Evolutionary conservation across 805 yeast genomes (phyloP).

Genomic region (Limtongozyma cylindracea): DNA sequence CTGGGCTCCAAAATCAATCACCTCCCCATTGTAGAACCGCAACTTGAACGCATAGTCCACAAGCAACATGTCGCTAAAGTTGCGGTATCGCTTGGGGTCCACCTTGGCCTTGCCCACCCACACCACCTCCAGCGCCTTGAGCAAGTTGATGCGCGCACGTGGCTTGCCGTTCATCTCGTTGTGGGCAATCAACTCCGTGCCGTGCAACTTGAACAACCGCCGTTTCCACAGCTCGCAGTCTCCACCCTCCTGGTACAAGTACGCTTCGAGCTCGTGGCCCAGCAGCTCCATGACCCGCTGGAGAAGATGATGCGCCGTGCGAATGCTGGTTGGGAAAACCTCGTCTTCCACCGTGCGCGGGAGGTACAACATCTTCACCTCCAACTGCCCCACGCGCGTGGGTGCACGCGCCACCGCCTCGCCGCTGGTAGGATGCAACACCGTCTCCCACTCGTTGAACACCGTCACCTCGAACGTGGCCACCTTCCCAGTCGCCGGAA

Average conservation of each 20-base stretch:
- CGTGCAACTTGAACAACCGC: slow-evolving; percentile 51
- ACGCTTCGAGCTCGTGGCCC: slow-evolving; percentile 29
- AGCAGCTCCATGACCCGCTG: too few relatives aligned
- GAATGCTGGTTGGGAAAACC: slow-evolving; percentile 44
- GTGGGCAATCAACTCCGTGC: slow-evolving; percentile 50
- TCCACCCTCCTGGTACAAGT: slow-evolving; percentile 75
- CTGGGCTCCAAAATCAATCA: slow-evolving; percentile 70
- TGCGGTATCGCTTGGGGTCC: slow-evolving; percentile 23
- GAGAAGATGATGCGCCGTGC: too few relatives aligned
- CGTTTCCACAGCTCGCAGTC: slow-evolving; percentile 56
- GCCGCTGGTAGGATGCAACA: slow-evolving; percentile 1
- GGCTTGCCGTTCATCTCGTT: slow-evolving; percentile 45
- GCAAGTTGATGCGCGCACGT: slow-evolving; percentile 50
- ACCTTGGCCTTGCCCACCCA: slow-evolving; percentile 14
- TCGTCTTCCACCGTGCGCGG: slow-evolving; percentile 38
- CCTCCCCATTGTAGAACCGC: slow-evolving; percentile 55
- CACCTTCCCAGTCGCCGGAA: slow-evolving; percentile 25
- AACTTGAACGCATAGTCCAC: slow-evolving; percentile 56
- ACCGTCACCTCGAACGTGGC: slow-evolving; percentile 29
- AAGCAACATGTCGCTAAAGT: slow-evolving; percentile 46
- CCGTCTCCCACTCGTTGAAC: slow-evolving; percentile 61
- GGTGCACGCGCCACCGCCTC: slow-evolving; percentile 11
- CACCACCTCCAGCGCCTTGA: slow-evolving; percentile 31
- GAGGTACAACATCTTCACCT: slow-evolving; percentile 40
- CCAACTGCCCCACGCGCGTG: slow-evolving; percentile 36